Evolutionary conservation across 768 basidiomycete species (phyloP), one percentile per base, ranked within the genome.

Genomic region (Ramaria rubella): DNA sequence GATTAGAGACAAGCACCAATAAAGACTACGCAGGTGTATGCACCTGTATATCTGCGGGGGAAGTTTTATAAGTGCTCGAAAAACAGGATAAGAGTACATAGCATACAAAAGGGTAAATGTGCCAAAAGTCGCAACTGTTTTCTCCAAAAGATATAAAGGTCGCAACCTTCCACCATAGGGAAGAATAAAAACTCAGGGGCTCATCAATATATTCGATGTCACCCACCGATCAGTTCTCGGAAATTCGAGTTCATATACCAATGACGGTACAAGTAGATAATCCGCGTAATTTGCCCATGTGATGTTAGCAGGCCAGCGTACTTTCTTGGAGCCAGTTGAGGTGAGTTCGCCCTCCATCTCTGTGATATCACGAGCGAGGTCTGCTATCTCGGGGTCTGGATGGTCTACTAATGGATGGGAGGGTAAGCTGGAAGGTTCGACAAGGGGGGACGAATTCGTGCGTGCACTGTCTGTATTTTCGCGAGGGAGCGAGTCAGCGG

Each of bases 161-260:
- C 81, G 82, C 49, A 77, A 67, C 12, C 73, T 75, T 48, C 46
- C 27, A 38, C 5, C 14, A 42, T 17, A 14, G 14, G n/a, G n/a
- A n/a, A n/a, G n/a, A n/a, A 42, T 42, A 42, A 42, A 5, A 42
- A 19, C n/a, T 42, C 23, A 4, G 23, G 40, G 2, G 2, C n/a
- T 42, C 23, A 21, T 42, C 17, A 7, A 14, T n/a, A 2, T 42
- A 42, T 1, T 19, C 40, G 15, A n/a, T 8, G 43, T 14, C 9
- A 71, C 81, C 49, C 64, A 90, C 90, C 77, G 73, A 30, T 89
- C 83, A 9, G 95, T 97, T 50, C 95, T 75, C 9, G 95, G 95
- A 69, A 94, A 99, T 70, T 97, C 94, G 31, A 98, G 75, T 68
- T 98, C 94, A 65, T 99, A 99, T 6, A 97, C 94, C 42, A 99